Evolutionary conservation across 2,329 filamentous ascomycete species (phyloP), one percentile per base, ranked within the genome.

Genomic region (Curvularia hawaiiensis): DNA sequence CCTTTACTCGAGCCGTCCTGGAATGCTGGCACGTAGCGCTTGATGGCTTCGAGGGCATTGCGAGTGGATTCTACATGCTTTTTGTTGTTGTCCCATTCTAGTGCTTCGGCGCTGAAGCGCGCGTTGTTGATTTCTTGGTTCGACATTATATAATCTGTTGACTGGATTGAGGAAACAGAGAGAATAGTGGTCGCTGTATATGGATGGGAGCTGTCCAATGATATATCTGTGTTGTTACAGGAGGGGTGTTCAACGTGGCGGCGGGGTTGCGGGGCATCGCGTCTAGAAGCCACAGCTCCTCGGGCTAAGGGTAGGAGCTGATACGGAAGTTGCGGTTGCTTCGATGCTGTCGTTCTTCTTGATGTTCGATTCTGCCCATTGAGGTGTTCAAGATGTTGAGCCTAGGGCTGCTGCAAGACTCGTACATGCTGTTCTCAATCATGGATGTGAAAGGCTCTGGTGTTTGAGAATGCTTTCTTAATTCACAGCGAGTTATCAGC

Each of bases 71-170:
- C 73, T 35, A 81, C 78, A 14, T 85, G 80, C 44, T 79, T 78
- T 0, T 80, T 79, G 61, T 86, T 85, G 39, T 69, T 74, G 66
- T 86, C 84, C 84, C 84, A 86, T 20, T 75, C 76, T 4, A 79
- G 78, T 1, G 84, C 84, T 68, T 85, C 82, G 40, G 76, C 72
- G 63, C 82, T 84, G 78, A 86, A 87, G 51, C 84, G 82, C 6
- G 77, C 71, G 58, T 80, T 81, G 54, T 67, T 73, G 39, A 69
- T 43, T 9, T 70, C 65, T 58, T 66, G 70, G 54, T 54, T 59
- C 4, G 65, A 46, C 44, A 46, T 46, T 20, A 7, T 43, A 5
- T 43, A 8, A 11, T 43, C 24, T 28, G 9, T 24, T 43, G 5
- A 14, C 16, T 35, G 12, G 5, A 14, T 26, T 35, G 33, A 5